Percentiles rank a stretch among this genome's conserved stretches.
phyloP scores from a whole-genome alignment of 2,329 filamentous ascomycete genomes.

The Talaromyces sp. region DNA sequence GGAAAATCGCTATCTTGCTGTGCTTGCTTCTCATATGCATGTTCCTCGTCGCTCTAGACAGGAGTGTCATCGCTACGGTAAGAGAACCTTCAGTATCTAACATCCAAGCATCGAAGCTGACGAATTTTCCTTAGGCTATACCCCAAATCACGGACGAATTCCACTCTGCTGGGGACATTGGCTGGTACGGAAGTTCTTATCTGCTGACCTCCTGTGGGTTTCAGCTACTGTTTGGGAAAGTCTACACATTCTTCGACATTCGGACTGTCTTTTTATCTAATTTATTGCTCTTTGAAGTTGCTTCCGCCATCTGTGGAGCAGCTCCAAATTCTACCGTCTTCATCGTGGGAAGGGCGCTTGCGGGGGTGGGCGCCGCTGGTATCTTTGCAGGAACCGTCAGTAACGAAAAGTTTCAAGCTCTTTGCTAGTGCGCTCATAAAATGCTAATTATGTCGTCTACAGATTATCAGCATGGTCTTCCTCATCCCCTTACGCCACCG shows the following conservation, averaged over 20 bases:
- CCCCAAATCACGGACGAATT: constrained; percentile 34
- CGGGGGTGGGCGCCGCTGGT: constrained; percentile 32
- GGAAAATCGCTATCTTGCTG: background rate
- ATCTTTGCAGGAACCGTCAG: constrained; percentile 29
- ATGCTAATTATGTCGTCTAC: constrained; percentile 34
- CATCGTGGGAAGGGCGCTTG: constrained; percentile 35
- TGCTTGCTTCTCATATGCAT: constrained; percentile 2
- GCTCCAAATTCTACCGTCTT: constrained; percentile 32
- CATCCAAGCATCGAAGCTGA: background rate
- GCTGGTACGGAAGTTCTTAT: constrained; percentile 41
- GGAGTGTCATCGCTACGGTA: constrained; percentile 7
- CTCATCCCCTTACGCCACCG: constrained; percentile 37
- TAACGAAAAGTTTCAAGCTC: constrained; percentile 27
- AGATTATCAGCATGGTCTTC: constrained; percentile 37
- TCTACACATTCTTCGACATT: constrained; percentile 48
- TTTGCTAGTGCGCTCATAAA: constrained; percentile 17
- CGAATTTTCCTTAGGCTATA: constrained; percentile 20
- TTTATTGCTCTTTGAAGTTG: constrained; percentile 43
- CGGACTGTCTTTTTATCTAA: constrained; percentile 11
- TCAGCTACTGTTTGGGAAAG: constrained; percentile 40
- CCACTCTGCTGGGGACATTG: constrained; percentile 37
- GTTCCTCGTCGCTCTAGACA: constrained; percentile 12
- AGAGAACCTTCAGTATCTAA: background rate
- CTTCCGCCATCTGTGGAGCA: constrained; percentile 44
- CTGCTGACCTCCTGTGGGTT: constrained; percentile 42